These are phyloP conservation scores for Penicillium sp. DNA, from an alignment of 2,329 filamentous ascomycete species.

Conservation along the genomic window DNA sequence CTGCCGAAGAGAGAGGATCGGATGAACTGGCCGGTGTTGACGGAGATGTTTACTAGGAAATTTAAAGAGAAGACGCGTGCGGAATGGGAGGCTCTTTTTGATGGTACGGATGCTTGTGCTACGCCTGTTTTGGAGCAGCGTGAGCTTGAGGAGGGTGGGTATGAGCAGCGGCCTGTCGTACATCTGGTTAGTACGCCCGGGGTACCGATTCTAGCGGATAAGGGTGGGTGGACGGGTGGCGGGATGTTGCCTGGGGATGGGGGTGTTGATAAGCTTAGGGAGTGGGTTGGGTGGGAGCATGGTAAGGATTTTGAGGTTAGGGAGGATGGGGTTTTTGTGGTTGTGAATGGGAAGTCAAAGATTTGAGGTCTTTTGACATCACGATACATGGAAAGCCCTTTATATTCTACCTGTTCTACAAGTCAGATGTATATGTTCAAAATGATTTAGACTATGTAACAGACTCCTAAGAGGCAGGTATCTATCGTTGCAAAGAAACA, in stretches of 20 bases:
- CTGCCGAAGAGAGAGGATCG: constrained; percentile 56
- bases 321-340: constrained; percentile 59
- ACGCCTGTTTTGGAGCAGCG: constrained; percentile 77
- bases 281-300: constrained; percentile 75
- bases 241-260: constrained; percentile 65
- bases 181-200: constrained; percentile 66
- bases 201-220: constrained; percentile 55
- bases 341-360: constrained; percentile 36
- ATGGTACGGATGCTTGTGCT: constrained; percentile 87
- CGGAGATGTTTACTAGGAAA: constrained; percentile 55
- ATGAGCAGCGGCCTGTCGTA: constrained; percentile 46
- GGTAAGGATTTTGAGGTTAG: constrained; percentile 68
- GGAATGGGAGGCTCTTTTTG: constrained; percentile 84
- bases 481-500: neutral
- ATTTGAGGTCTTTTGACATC: neutral
- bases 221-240: constrained; percentile 66
- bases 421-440: neutral
- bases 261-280: constrained; percentile 64
- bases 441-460: neutral
- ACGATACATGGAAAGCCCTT: neutral
- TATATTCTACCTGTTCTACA: neutral
- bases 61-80: constrained; percentile 69
- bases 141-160: constrained; percentile 65
- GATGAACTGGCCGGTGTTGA: constrained; percentile 66
- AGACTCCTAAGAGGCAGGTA: neutral